Conservation (phyloP, 2,329 filamentous ascomycete species). For the Orbilia blumenaviensis region DNA sequence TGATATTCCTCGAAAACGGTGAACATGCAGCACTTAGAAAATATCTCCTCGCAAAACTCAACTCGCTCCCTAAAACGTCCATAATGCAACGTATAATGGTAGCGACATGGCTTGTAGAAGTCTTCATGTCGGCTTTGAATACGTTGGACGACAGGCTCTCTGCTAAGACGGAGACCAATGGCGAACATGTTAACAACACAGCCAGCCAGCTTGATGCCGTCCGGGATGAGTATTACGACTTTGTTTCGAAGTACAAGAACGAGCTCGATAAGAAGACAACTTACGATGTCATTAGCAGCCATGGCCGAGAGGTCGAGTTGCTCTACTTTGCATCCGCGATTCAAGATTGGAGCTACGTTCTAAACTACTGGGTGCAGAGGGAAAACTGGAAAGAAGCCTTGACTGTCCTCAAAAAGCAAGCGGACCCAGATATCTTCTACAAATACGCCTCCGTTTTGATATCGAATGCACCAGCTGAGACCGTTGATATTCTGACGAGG, state of each 20-base stretch:
- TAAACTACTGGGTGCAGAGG: conserved; percentile 96
- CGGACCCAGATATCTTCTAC: conserved; percentile 91
- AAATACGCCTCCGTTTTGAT: conserved; percentile 97
- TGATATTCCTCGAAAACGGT: conserved; percentile 86
- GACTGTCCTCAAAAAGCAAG: conserved; percentile 89
- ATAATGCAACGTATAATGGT: conserved; percentile 96
- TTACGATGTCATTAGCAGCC: conserved; percentile 95
- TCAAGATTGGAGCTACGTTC: conserved; percentile 91
- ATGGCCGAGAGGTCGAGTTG: conserved; percentile 91
- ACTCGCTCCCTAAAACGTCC: conserved; percentile 79
- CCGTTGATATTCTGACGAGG: conserved; percentile 95
- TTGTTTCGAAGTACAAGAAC: conserved; percentile 81
- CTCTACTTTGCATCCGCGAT: conserved; percentile 88
- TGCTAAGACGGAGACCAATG: conserved; percentile 69
- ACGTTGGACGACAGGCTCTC: conserved; percentile 92
- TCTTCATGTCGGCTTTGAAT: conserved; percentile 98
- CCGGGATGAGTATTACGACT: conserved; percentile 84
- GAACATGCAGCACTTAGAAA: conserved; percentile 90
- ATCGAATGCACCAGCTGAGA: conserved; percentile 81
- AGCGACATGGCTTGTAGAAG: conserved; percentile 90
- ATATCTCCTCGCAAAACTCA: conserved; percentile 85
- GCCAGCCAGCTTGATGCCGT: conserved; percentile 51
- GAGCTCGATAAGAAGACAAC: conserved; percentile 91
- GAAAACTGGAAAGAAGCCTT: conserved; percentile 91
- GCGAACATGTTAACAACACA: conserved; percentile 51